Base-by-base conservation (phyloP, 768 basidiomycete genomes). In the Mycena indigotica region DNA sequence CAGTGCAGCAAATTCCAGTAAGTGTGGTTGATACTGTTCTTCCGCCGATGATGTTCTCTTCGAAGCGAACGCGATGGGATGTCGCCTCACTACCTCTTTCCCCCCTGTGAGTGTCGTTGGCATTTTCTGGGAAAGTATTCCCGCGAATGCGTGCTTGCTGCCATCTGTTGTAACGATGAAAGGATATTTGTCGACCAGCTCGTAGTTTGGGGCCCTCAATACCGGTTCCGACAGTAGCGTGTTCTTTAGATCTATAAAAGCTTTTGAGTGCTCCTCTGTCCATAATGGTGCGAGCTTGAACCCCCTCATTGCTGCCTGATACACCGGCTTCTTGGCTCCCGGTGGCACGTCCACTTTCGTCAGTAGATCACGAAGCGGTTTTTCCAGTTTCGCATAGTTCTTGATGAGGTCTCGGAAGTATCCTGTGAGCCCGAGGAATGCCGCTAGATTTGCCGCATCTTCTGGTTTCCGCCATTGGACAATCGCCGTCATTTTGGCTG, bases 161-260 rank as follows among this genome's bases (percentile, higher is more conserved):
- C 69, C 72, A 48, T 78, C 73, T 1, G 70, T 73, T 1, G 69
- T 73, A 6, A 77, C 55, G 2, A 75, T 68, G 58, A 78, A 65
- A 28, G 54, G 64, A 71, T 0, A 62, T 60, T 0, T 70, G 56
- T 3, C 67, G n/a, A 64, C 66, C 1, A 72, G 71, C 46, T 78
- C 72, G 44, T 45, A 79, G 6, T 59, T 40, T 1, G 73, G 74
- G 0, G 63, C 58, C 23, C 54, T 38, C 1, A 77, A 59, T 0
- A 75, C 70, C 2, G 76, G 78, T 49, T 73, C 70, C 0, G 62
- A 64, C 3, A 70, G 66, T 0, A 78, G 54, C 0, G 63, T 53
- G 5, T 28, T 28, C 58, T 80, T 79, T 4, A 80, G 57, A 1
- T 28, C 21, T 0, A 72, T 64, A 39, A 73, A 72, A 0, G 66